A percentile compares a stretch with the other conserved stretches of the same genome.
These are phyloP conservation scores for Loxodes magnus DNA, from an alignment of 73 alveolate species.

Conservation along the genomic window DNA sequence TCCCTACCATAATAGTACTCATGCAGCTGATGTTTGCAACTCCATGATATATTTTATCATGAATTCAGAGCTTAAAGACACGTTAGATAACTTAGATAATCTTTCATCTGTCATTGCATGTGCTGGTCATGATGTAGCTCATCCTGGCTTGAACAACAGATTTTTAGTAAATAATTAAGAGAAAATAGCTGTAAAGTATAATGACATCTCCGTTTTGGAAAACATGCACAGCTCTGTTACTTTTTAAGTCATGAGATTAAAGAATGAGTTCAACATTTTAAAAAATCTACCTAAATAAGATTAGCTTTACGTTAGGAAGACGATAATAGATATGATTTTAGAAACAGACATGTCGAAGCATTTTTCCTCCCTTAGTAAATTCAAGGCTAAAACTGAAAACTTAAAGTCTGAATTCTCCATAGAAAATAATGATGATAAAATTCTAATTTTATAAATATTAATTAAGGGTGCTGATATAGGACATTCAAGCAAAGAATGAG, in stretches of 20 bases:
- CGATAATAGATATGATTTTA: constrained; percentile 44
- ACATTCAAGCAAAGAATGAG: background rate
- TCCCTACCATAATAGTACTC: constrained; percentile 46
- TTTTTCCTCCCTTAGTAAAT: constrained; percentile 34
- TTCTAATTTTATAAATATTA: background rate
- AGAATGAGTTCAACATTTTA: constrained; percentile 16
- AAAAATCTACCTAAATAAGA: constrained; percentile 18
- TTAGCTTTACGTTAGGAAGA: constrained; percentile 43
- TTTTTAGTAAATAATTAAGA: constrained; percentile 21
- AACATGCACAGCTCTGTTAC: constrained; percentile 33
- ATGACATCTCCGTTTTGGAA: constrained; percentile 44
- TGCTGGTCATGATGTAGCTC: constrained; percentile 53
- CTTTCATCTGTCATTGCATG: constrained; percentile 38
- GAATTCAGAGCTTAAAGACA: background rate
- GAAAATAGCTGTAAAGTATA: constrained; percentile 32
- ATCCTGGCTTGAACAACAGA: constrained; percentile 51
- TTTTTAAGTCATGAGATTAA: constrained; percentile 23
- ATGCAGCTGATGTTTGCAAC: constrained; percentile 48
- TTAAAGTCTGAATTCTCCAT: background rate
- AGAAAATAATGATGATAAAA: background rate
- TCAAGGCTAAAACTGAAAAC: constrained; percentile 23
- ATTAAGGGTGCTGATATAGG: constrained; percentile 1
- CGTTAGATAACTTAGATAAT: constrained; percentile 28
- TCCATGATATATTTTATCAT: background rate
- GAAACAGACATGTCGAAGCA: constrained; percentile 79